Evolutionary conservation across 1,139 yeast genomes (phyloP).

Genomic region (Kluyveromyces sp.): DNA sequence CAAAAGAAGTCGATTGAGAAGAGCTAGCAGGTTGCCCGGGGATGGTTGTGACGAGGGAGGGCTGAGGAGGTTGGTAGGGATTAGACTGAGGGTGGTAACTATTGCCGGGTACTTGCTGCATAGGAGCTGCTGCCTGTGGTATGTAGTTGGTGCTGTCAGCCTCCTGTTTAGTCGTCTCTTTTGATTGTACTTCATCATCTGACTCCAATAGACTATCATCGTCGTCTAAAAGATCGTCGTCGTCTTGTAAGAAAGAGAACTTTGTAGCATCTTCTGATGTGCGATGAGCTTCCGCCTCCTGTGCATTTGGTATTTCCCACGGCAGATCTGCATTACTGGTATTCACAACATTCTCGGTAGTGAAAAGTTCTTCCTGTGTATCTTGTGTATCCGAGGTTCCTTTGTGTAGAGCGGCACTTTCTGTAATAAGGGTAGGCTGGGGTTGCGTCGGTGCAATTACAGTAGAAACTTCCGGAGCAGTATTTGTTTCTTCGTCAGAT

Average conservation of each 20-base stretch:
- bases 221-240: conserved; percentile 27
- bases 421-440: too few relatives aligned
- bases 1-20: background rate
- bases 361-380: background rate
- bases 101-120: background rate
- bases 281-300: background rate
- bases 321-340: background rate
- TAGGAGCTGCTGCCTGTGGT: background rate
- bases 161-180: background rate
- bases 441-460: too few relatives aligned
- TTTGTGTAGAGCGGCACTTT: background rate
- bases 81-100: background rate
- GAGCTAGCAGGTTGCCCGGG: background rate
- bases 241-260: conserved; percentile 27
- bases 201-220: conserved; percentile 27
- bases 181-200: conserved; percentile 17
- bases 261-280: conserved; percentile 1
- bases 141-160: background rate
- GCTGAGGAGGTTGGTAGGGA: background rate
- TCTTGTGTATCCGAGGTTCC: background rate
- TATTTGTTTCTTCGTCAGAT: conserved; percentile 20
- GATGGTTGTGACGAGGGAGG: background rate
- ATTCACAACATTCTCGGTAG: background rate
- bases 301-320: background rate
- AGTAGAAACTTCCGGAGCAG: background rate